Conservation (phyloP, 116 monocot genomes). For the Trichopus zeylanicus region DNA sequence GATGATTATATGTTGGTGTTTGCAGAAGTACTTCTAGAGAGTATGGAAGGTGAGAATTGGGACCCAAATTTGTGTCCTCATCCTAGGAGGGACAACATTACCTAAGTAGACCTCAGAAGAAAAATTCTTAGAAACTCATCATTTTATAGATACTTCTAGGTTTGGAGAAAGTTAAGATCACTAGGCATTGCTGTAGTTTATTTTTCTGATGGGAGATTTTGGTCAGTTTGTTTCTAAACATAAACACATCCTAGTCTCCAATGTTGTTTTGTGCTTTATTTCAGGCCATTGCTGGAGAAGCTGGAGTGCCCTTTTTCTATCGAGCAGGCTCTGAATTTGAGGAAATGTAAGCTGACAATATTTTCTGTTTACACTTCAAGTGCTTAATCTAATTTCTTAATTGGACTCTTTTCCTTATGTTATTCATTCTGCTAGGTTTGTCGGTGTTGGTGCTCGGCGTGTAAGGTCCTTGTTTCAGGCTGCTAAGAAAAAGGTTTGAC, state of each 20-base stretch:
- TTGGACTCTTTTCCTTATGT: background rate
- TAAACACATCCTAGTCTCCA: background rate
- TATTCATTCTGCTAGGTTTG: conserved; percentile 55
- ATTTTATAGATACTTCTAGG: too few species aligned
- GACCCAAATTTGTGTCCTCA: too few species aligned
- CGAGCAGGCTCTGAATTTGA: conserved; percentile 99
- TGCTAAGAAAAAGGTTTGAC: conserved; percentile 90
- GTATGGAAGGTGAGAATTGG: too few species aligned
- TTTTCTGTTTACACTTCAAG: background rate
- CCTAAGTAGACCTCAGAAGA: too few species aligned
- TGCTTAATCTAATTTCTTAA: background rate
- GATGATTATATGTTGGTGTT: too few species aligned
- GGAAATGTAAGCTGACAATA: conserved; percentile 72
- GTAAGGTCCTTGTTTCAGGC: conserved; percentile 97
- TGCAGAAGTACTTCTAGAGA: too few species aligned
- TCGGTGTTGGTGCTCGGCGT: conserved; percentile 95
- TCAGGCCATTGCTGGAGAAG: conserved; percentile 99
- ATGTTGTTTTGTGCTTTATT: background rate
- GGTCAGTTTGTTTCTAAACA: background rate
- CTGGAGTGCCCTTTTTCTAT: conserved; percentile 97
- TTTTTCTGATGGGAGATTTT: background rate
- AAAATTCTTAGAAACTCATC: too few species aligned
- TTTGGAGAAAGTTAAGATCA: too few species aligned
- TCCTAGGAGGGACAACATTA: too few species aligned
- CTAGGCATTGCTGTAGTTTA: too few species aligned